Evolutionary conservation across 2,329 filamentous ascomycete genomes (phyloP), one percentile per base, ranked within the genome.

Genomic region (Aspergillus spinulosporus): DNA sequence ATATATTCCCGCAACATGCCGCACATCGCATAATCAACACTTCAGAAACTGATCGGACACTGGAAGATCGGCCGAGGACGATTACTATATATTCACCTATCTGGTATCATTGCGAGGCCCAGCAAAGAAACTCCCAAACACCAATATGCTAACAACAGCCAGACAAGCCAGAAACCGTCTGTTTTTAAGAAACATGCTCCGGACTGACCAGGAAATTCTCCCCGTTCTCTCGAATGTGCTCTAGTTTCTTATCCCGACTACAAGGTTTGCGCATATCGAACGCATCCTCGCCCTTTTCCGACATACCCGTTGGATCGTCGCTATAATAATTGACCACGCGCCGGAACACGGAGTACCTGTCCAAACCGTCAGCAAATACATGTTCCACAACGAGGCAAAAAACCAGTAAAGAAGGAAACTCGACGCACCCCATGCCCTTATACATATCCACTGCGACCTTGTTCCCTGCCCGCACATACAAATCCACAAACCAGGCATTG

Each of bases 211-310:
- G 82, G 70, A 90, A 86, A 57, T 85, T 81, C 78, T 94, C 89
- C 14, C 94, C 94, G 65, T 93, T 85, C 52, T 88, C 84, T 62
- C 94, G 84, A 47, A 96, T 82, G 73, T 95, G 90, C 72, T 89
- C 83, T 56, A 82, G 77, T 54, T 87, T 83, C 72, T 82, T 84
- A 76, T 99, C 94, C 68, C 92, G 84, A 74, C 84, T 89, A 77
- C 93, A 85, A 37, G 91, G 85, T 73, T 97, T 97, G 62, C 94
- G 85, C 94, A 99, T 99, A 76, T 99, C 94, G 72, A 90, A 94
- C 14, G 93, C 94, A 78, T 97, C 93, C 74, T 96, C 92, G 49
- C 85, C 84, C 21, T 71, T 68, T 29, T 74, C 73, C 12, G 78
- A 78, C 58, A 82, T 79, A 7, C 81, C 84, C 3, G 85, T 84